These are phyloP conservation scores for Schwanniomyces sp. DNA, from an alignment of 805 yeast species.

Conservation along the genomic window DNA sequence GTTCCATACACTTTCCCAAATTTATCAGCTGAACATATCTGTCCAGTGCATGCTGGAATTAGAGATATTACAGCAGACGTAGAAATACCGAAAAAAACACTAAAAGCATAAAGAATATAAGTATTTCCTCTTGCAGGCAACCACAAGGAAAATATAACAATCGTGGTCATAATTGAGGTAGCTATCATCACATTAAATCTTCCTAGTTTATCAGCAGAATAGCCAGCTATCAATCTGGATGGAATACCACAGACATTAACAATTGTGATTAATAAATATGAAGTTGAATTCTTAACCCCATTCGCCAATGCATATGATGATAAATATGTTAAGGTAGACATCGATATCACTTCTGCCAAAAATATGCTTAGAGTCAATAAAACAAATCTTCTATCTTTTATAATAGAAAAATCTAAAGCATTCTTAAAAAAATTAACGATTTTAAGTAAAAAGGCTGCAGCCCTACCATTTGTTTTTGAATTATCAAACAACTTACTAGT, in stretches of 20 bases:
- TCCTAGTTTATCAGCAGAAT: constrained; percentile 27
- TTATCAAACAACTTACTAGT: neutral
- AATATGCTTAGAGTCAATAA: constrained; percentile 24
- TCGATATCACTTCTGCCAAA: constrained; percentile 48
- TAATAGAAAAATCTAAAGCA: constrained; percentile 20
- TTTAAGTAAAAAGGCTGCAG: neutral
- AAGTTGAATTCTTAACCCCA: constrained; percentile 16
- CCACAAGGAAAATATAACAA: constrained; percentile 24
- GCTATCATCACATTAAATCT: constrained; percentile 25
- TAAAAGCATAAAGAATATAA: constrained; percentile 43
- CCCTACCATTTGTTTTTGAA: neutral
- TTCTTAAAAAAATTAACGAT: constrained; percentile 24
- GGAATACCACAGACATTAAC: constrained; percentile 29
- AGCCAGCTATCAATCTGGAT: constrained; percentile 24
- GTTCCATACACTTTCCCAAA: constrained; percentile 59
- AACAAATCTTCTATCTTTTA: constrained; percentile 21
- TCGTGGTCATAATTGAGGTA: constrained; percentile 19
- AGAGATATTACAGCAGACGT: constrained; percentile 57
- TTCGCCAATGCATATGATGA: constrained; percentile 26
- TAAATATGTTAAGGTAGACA: constrained; percentile 34
- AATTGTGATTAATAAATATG: constrained; percentile 24
- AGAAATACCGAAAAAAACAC: constrained; percentile 53
- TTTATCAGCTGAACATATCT: constrained; percentile 53
- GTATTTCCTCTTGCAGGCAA: constrained; percentile 32
- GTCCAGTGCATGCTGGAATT: constrained; percentile 61